Evolutionary conservation across 257 asterid genomes (phyloP).

Genomic region (Capsicum pubescens): DNA sequence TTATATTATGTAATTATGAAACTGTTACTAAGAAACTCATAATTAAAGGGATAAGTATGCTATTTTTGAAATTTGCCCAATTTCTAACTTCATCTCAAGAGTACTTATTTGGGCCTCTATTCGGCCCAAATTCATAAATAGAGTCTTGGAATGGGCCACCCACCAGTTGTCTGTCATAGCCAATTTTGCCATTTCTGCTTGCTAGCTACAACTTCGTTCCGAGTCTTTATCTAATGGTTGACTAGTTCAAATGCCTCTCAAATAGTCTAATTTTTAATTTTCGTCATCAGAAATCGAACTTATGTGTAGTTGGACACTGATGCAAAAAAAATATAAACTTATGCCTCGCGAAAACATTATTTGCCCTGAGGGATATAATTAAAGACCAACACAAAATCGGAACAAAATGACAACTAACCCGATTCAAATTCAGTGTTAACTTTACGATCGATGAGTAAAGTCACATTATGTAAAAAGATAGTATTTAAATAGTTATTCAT

Average conservation of each 20-base stretch:
- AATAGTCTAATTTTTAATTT: not conserved
- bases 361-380: not conserved
- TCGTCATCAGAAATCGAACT: not conserved
- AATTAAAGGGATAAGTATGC: too few relatives aligned
- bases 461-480: not conserved
- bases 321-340: not conserved
- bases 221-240: not conserved
- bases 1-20: too few relatives aligned
- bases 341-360: not conserved
- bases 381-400: not conserved
- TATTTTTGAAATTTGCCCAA: too few relatives aligned
- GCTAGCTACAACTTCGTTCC: not conserved
- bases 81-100: not conserved
- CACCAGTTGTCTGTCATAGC: not conserved
- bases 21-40: too few relatives aligned
- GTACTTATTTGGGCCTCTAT: conserved; percentile 17
- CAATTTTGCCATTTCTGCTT: too few relatives aligned
- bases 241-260: not conserved
- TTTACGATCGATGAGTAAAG: too few relatives aligned
- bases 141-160: not conserved
- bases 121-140: conserved; percentile 4
- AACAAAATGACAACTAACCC: not conserved
- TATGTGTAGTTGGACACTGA: too few relatives aligned
- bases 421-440: too few relatives aligned
- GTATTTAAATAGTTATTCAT: not conserved